Conservation (phyloP, 768 basidiomycete species). For the Mrakia gelida region DNA sequence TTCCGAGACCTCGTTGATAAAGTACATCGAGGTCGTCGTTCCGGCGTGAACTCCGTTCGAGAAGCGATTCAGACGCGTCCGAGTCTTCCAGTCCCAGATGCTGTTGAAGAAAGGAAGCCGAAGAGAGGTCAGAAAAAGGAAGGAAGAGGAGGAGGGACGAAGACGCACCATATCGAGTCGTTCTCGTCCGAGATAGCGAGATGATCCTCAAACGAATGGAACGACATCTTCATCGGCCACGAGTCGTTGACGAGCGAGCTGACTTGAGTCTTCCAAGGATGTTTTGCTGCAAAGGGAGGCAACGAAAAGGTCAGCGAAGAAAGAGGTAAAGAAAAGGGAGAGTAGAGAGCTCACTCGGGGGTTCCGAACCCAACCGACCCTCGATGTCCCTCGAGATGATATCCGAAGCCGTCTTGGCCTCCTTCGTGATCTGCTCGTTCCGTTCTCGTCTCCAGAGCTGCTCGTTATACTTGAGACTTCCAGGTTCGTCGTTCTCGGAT, state of each 20-base stretch:
- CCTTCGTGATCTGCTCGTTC: constrained; percentile 71
- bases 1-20: constrained; percentile 93
- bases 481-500: constrained; percentile 92
- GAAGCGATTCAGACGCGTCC: constrained; percentile 72
- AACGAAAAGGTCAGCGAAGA: neutral
- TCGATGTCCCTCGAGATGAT: constrained; percentile 23
- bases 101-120: constrained; percentile 47
- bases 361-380: constrained; percentile 56
- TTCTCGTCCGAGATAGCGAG: constrained; percentile 77
- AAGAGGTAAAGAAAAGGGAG: neutral
- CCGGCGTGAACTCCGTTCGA: constrained; percentile 80
- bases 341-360: constrained; percentile 58
- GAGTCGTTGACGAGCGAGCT: constrained; percentile 45
- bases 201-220: constrained; percentile 90
- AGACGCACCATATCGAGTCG: constrained; percentile 72
- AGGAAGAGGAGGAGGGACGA: neutral
- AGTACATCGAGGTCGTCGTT: constrained; percentile 78
- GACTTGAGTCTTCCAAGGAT: constrained; percentile 46
- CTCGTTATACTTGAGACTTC: constrained; percentile 87
- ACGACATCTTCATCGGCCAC: constrained; percentile 62
- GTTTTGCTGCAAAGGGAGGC: constrained; percentile 34
- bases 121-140: neutral
- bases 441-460: constrained; percentile 90
- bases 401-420: constrained; percentile 39
- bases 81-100: constrained; percentile 90